Base-by-base conservation (phyloP, 805 yeast species). In the Teunomyces cretensis region DNA sequence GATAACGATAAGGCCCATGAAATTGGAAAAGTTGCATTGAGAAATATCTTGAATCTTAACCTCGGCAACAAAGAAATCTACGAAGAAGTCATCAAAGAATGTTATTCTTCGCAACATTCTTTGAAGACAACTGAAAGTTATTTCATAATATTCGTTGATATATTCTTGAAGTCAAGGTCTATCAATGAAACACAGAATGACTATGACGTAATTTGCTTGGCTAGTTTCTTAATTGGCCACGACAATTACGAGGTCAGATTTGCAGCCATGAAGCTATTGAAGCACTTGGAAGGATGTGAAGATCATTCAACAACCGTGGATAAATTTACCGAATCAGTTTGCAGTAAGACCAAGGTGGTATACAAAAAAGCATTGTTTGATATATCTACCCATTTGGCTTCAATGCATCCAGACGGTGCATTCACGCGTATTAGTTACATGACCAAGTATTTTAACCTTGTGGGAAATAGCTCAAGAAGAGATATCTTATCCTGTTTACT, bases 291-390 rank as follows among this genome's bases (percentile, higher is more conserved):
- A 58, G 64, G 70, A 31, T 54, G 55, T 17, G 53, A 50, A 35
- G 55, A 59, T 39, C 77, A 79, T 28, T 73, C 82, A 1, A 71
- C 81, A 0, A 73, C 76, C 12, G 44, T 57, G 16, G 76, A 75
- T 6, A 76, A 76, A 16, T 88, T 80, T 58, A 77, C 80, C 30
- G 92, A 88, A 57, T 76, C 88, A 30, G 78, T 89, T 11, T 79
- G 84, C 41, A 86, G 89, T 50, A 75, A 80, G 28, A 85, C 96
- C 6, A 81, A 86, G 54, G 87, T 89, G 6, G 89, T 94, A 4
- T 91, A 86, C 69, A 90, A 90, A 58, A 82, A 92, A 33, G 95
- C 96, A 0, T 77, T 92, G 44, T 84, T 86, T 53, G 88, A 86
- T 44, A 69, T 91, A 16, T 85, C 97, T 0, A 77, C 84, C 6